Conservation (phyloP, 164 flowering plant genomes). For the Vitis rotundifolia region DNA sequence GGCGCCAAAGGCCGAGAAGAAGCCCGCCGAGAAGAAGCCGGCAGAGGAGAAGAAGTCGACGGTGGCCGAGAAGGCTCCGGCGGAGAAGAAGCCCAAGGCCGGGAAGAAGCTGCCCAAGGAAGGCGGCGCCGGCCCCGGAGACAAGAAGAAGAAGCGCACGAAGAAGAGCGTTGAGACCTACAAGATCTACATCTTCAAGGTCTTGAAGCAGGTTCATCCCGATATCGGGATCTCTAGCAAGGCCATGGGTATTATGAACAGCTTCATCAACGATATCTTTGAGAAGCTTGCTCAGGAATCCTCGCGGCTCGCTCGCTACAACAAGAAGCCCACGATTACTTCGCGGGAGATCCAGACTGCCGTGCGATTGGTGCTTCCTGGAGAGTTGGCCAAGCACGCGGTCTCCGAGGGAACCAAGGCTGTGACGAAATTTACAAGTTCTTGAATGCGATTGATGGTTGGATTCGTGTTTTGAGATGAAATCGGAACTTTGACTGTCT, state of each 20-base stretch:
- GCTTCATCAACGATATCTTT: slow-evolving; percentile 24
- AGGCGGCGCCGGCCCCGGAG: slow-evolving; percentile 10
- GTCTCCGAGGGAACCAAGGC: slow-evolving; percentile 34
- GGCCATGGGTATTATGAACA: slow-evolving; percentile 29
- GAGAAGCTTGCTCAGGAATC: slow-evolving; percentile 25
- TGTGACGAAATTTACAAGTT: slow-evolving; percentile 27
- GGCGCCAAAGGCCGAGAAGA: slow-evolving; percentile 21
- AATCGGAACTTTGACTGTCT: too few species aligned
- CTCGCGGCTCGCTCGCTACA: slow-evolving; percentile 17
- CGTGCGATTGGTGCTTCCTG: slow-evolving; percentile 26
- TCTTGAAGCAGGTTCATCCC: slow-evolving; percentile 27
- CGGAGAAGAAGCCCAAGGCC: slow-evolving; percentile 28
- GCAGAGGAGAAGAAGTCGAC: slow-evolving; percentile 12
- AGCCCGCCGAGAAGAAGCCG: slow-evolving; percentile 23
- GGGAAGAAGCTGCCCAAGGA: slow-evolving; percentile 27
- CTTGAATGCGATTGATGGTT: background rate
- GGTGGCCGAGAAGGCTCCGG: slow-evolving; percentile 12
- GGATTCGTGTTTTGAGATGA: too few species aligned
- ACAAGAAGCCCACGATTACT: slow-evolving; percentile 32
- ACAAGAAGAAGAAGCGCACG: slow-evolving; percentile 28
- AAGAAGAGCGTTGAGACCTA: slow-evolving; percentile 29
- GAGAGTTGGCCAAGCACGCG: slow-evolving; percentile 31
- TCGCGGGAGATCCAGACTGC: slow-evolving; percentile 36
- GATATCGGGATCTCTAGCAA: slow-evolving; percentile 29
- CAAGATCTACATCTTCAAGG: slow-evolving; percentile 35